Evolutionary conservation across 2,329 filamentous ascomycete species (phyloP), one percentile per base, ranked within the genome.

Genomic region (Alternaria triticimaculans): DNA sequence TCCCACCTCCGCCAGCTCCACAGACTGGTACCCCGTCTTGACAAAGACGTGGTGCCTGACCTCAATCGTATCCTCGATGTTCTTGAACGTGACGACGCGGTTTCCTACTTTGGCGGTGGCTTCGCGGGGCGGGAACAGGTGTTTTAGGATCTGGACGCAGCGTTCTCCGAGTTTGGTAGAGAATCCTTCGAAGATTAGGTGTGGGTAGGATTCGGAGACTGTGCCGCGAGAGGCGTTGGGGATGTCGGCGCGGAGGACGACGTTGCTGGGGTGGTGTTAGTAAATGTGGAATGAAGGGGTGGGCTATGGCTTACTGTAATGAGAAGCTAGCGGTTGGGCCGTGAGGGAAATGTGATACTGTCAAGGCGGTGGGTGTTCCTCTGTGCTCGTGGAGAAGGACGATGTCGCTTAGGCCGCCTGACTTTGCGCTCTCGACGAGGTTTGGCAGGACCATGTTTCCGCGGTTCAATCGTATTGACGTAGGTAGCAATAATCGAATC

Each of bases 121-220:
- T 73, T 97, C 95, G 58, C 94, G 86, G 0, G 96, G 96, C 6
- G 96, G 96, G 75, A 97, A 99, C 3, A 97, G 83, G 72, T 99
- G 95, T 80, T 98, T 97, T 45, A 99, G 81, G 14, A 98, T 92
- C 79, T 96, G 94, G 55, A 94, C 92, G 15, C 97, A 89, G 18
- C 96, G 88, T 73, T 90, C 86, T 58, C 96, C 96, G 6, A 98
- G 84, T 33, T 87, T 87, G 6, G 92, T 93, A 6, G 87, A 91
- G 82, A 99, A 98, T 3, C 94, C 94, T 75, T 99, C 96, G 73
- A 99, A 98, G 66, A 99, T 92, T 3, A 99, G 85, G 76, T 98
- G 95, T 0, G 96, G 96, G 26, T 63, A 63, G 33, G 55, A 59
- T 41, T 63, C 56, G 6, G 56, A 63, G 33, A 63, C 60, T 37